Conservation (phyloP, 441 rosid species). For the Adansonia madagascariensis region DNA sequence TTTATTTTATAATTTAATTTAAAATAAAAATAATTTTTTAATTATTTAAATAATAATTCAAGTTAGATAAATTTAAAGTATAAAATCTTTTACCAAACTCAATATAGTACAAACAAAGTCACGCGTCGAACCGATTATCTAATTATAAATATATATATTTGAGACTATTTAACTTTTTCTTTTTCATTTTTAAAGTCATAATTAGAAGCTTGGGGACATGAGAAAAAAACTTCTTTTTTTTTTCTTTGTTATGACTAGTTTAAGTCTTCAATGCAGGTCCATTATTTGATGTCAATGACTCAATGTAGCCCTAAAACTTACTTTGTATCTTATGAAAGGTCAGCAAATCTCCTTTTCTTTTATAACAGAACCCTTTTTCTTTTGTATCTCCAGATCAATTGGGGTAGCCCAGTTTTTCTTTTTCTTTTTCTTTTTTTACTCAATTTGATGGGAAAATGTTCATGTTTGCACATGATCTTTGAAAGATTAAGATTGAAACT, state of each 20-base stretch:
- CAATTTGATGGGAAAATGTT: neutral
- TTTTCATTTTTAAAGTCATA: neutral
- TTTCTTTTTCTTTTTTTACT: too few species aligned
- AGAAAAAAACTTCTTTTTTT: neutral
- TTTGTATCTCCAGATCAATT: neutral
- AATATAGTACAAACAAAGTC: too few species aligned
- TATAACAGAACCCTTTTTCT: neutral
- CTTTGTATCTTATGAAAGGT: neutral
- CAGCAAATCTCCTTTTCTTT: neutral
- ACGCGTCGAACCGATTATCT: too few species aligned
- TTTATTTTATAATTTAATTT: too few species aligned
- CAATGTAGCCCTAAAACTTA: neutral
- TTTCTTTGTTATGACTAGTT: conserved; percentile 17
- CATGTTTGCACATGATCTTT: conserved; percentile 32
- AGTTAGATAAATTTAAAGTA: too few species aligned
- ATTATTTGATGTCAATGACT: neutral
- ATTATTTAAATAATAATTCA: too few species aligned
- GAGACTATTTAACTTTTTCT: too few species aligned
- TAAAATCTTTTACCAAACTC: too few species aligned
- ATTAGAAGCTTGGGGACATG: conserved; percentile 1
- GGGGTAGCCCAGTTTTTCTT: neutral
- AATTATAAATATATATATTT: too few species aligned
- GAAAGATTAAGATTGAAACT: neutral
- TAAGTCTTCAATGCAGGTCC: conserved; percentile 12
- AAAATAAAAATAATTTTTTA: too few species aligned